Evolutionary conservation across 139 green algal species (phyloP).

Genomic region (Volvox africanus): DNA sequence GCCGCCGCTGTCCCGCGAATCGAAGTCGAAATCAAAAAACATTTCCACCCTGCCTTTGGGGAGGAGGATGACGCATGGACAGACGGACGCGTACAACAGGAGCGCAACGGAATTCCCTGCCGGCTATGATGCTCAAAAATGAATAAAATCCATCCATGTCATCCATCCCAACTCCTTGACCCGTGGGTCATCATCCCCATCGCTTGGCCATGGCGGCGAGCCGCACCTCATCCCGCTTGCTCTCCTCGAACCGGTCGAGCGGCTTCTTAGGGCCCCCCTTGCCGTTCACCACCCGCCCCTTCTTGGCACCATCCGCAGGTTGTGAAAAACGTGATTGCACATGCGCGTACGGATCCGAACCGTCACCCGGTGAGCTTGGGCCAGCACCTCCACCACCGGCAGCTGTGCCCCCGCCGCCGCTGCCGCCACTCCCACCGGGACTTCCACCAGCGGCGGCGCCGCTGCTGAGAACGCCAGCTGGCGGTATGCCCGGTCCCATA

Average conservation of each 20-base stretch:
- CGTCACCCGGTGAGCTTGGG: background rate
- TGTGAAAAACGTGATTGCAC: constrained; percentile 47
- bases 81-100: too few species aligned
- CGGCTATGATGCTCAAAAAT: too few species aligned
- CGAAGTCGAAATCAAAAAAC: too few species aligned
- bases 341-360: constrained; percentile 33
- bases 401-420: background rate
- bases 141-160: too few species aligned
- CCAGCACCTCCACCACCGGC: background rate
- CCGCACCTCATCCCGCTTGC: constrained; percentile 48
- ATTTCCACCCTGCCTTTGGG: too few species aligned
- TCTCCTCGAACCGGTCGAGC: constrained; percentile 59
- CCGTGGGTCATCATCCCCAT: constrained; percentile 30
- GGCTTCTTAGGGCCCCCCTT: constrained; percentile 43
- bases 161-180: background rate
- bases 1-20: too few species aligned
- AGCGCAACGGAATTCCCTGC: too few species aligned
- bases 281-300: constrained; percentile 16
- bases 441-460: constrained; percentile 4
- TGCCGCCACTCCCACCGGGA: background rate
- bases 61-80: too few species aligned
- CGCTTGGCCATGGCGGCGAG: constrained; percentile 55
- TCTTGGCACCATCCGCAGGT: constrained; percentile 18
- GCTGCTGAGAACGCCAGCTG: background rate
- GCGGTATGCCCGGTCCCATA: background rate